phyloP scores from a whole-genome alignment of 805 yeast genomes.

The Wickerhamiella siamensis region DNA sequence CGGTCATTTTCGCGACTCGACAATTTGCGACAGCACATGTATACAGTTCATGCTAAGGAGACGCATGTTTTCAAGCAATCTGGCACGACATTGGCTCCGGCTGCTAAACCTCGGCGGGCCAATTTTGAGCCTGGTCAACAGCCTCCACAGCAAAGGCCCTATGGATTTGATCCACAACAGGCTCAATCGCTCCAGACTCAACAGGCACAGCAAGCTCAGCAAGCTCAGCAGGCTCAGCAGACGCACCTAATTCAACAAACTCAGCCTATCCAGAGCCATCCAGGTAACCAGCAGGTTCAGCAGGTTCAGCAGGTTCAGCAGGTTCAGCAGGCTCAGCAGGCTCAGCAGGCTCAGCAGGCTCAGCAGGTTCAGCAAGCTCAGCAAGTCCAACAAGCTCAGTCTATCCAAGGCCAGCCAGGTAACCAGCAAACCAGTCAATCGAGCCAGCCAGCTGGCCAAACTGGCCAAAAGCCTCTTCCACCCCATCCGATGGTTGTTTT shows the following conservation, averaged over 20 bases:
- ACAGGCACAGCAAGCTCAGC: conserved; percentile 5
- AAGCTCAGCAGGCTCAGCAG: conserved; percentile 5
- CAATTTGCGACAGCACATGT: conserved; percentile 81
- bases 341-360: conserved; percentile 2
- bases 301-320: conserved; percentile 7
- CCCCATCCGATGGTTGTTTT: too few relatives aligned
- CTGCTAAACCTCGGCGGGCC: background rate
- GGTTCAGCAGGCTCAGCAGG: conserved; percentile 4
- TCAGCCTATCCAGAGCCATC: too few relatives aligned
- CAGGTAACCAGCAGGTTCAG: too few relatives aligned
- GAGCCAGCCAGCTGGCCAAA: conserved; percentile 4
- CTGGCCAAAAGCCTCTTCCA: conserved; percentile 2
- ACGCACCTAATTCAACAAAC: too few relatives aligned
- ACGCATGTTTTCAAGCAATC: conserved; percentile 2
- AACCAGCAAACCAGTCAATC: conserved; percentile 4
- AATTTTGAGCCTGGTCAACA: background rate
- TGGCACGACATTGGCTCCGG: background rate
- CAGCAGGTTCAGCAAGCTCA: conserved; percentile 5
- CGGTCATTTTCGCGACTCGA: conserved; percentile 73
- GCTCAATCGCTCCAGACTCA: conserved; percentile 3
- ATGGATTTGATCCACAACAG: conserved; percentile 1
- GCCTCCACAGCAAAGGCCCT: conserved; percentile 3
- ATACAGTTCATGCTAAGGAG: conserved; percentile 59
- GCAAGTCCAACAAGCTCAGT: conserved; percentile 5
- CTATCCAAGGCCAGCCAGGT: too few relatives aligned